These are phyloP conservation scores for Leucaena leucocephala DNA, from an alignment of 306 rosid species.

Conservation along the genomic window DNA sequence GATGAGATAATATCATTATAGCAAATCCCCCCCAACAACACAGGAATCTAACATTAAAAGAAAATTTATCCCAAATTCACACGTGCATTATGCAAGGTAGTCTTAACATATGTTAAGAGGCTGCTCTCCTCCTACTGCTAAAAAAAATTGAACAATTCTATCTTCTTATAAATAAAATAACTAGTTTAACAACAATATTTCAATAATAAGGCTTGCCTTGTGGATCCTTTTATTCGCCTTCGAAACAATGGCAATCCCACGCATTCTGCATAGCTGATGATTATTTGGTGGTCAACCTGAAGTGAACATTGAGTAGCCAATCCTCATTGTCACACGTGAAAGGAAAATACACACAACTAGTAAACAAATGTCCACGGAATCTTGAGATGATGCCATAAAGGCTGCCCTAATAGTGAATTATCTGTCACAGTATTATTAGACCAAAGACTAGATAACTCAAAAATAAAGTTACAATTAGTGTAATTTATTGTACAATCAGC, in stretches of 20 bases:
- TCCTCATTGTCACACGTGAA: constrained; percentile 19
- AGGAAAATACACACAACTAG: constrained; percentile 13
- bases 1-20: neutral
- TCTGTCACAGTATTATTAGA: too few relatives aligned
- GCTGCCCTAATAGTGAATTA: too few relatives aligned
- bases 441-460: too few relatives aligned
- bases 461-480: neutral
- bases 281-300: constrained; percentile 97
- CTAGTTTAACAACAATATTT: constrained; percentile 39
- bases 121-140: neutral
- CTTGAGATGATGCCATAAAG: too few relatives aligned
- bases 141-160: constrained; percentile 11
- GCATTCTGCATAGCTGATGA: constrained; percentile 85
- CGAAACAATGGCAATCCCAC: constrained; percentile 96
- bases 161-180: constrained; percentile 37
- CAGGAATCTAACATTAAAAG: neutral
- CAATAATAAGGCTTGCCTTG: constrained; percentile 76
- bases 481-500: neutral
- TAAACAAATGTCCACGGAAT: too few relatives aligned
- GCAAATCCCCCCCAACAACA: neutral
- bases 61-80: neutral
- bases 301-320: constrained; percentile 35
- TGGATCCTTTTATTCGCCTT: constrained; percentile 87
- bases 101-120: neutral
- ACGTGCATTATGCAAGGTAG: neutral